These are phyloP conservation scores for Brassica balearica DNA, from an alignment of 441 rosid species.

Conservation along the genomic window DNA sequence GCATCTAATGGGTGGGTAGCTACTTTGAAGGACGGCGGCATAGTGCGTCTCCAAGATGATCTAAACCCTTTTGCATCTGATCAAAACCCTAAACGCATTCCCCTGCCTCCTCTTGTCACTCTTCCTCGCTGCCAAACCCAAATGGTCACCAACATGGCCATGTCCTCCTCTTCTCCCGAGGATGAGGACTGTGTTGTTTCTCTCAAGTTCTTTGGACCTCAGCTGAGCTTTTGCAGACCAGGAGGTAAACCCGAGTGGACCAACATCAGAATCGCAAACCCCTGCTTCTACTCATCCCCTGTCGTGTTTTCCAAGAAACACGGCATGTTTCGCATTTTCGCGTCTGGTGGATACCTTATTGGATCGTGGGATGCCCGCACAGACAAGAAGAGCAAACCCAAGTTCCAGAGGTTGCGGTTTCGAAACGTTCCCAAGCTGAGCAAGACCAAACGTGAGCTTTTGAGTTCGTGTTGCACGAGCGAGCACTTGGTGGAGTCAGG, in stretches of 20 bases:
- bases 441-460: not conserved
- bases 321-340: not conserved
- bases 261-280: not conserved
- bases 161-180: not conserved
- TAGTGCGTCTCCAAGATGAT: not conserved
- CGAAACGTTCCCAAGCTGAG: not conserved
- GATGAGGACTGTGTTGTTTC: not conserved
- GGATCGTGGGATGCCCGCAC: not conserved
- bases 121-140: not conserved
- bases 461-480: not conserved
- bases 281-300: not conserved
- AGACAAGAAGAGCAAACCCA: not conserved
- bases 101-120: not conserved
- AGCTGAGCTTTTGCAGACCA: not conserved
- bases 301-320: not conserved
- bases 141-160: not conserved
- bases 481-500: not conserved
- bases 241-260: not conserved
- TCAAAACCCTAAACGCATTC: not conserved
- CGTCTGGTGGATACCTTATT: not conserved
- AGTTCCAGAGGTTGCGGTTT: not conserved
- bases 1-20: not conserved
- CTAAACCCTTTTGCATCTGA: not conserved
- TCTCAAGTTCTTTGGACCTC: not conserved
- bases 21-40: not conserved